phyloP scores from a whole-genome alignment of 805 yeast genomes.

The Kodamaea laetipori region DNA sequence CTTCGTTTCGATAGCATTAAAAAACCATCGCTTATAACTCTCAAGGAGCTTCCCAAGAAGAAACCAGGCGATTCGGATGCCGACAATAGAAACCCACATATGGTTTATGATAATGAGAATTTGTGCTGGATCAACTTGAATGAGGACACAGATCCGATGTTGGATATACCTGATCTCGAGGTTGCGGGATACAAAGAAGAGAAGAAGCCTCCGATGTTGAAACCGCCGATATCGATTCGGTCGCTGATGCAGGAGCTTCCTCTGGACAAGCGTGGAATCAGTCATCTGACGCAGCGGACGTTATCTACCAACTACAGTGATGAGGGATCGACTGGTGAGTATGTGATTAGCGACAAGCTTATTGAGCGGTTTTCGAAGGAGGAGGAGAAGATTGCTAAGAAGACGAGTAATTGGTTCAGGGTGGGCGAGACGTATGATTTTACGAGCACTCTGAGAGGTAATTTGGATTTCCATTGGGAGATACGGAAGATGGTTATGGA shows the following conservation, averaged over 20 bases:
- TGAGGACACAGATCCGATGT: constrained; percentile 42
- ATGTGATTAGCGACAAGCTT: constrained; percentile 27
- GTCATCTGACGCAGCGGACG: constrained; percentile 41
- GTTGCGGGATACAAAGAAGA: constrained; percentile 9
- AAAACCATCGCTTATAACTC: constrained; percentile 43
- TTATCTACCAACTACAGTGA: constrained; percentile 27
- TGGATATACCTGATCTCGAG: constrained; percentile 49
- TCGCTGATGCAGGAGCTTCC: constrained; percentile 4
- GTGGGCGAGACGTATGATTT: constrained; percentile 29
- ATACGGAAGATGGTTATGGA: constrained; percentile 47
- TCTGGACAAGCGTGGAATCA: constrained; percentile 28
- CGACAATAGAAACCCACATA: constrained; percentile 38
- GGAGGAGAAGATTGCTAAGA: constrained; percentile 36
- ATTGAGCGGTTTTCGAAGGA: constrained; percentile 37
- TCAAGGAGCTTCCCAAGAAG: constrained; percentile 11
- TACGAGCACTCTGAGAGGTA: background rate
- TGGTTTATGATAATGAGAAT: constrained; percentile 61
- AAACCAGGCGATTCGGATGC: constrained; percentile 2
- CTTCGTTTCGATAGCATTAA: constrained; percentile 48
- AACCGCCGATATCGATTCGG: constrained; percentile 5
- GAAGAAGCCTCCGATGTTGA: constrained; percentile 14
- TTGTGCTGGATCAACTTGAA: constrained; percentile 59
- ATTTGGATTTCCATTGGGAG: constrained; percentile 42
- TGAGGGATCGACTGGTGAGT: constrained; percentile 26
- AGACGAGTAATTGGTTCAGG: constrained; percentile 42